Evolutionary conservation across 768 basidiomycete genomes (phyloP), one percentile per base, ranked within the genome.

Genomic region (Pleurotus pulmonarius): DNA sequence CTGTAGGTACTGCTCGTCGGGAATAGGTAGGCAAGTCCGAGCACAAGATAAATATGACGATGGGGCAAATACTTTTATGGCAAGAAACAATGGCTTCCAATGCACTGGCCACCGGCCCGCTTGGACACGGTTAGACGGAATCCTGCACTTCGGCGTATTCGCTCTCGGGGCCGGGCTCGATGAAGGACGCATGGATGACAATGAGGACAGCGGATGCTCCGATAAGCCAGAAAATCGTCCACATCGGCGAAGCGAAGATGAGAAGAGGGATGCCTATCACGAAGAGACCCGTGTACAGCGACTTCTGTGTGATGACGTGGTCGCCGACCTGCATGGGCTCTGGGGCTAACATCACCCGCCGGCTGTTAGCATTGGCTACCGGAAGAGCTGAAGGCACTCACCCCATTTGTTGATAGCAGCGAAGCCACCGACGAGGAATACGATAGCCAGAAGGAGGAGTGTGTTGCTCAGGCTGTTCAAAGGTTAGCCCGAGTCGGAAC

Each of bases 101-200:
- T 34, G 29, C 9, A 34, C 9, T 9, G 29, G 11, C 29, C 7
- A 11, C 29, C 29, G 29, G 9, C 9, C 29, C 29, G 29, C 29
- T 34, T 34, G 29, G 11, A 11, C 29, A 9, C 46, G 59, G 60
- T 73, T 73, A 87, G 48, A 88, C 88, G 34, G 68, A 66, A 46
- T 88, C 89, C 69, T 89, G 82, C n/a, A 93, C 88, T 43, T 74
- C 66, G 3, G 88, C 85, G 63, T 97, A 97, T 69, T 96, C 94
- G 73, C 89, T 91, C 74, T 98, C 96, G 54, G 97, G 83, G 24
- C 96, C 96, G 2, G 95, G 96, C 71, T 98, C 96, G 60, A 98
- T 85, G 60, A 98, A 59, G 56, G 81, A 82, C 2, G 96, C 96
- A 66, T 98, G 96, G 8, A 78, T 85, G 59, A 96, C 76, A 64